Evolutionary conservation across 2,329 filamentous ascomycete genomes (phyloP), one percentile per base, ranked within the genome.

Genomic region (Verticillium longisporum): DNA sequence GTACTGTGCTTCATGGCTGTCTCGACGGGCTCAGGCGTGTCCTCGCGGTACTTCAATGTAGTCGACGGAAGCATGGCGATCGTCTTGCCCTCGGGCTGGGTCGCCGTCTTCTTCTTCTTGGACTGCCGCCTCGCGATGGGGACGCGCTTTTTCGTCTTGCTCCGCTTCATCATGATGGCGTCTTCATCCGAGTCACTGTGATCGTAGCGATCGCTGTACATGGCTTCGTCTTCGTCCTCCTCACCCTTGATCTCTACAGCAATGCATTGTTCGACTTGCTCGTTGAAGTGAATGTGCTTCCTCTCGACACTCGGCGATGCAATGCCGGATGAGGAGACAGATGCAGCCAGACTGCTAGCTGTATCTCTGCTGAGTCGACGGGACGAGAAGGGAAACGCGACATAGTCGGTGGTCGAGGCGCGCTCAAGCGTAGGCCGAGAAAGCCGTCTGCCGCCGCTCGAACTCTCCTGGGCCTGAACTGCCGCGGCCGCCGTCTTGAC

Each of bases 221-320:
- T 63, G 61, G 64, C 63, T 38, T 83, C 82, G 59, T 91, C 87
- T 14, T 88, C 83, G 33, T 90, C 86, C 56, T 93, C 89, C 31
- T 88, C 88, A 65, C 90, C 87, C 76, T 96, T 96, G 67, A 87
- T 83, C 37, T 98, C 93, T 36, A 99, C 86, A 7, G 95, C 95
- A 66, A 97, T 97, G 72, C 93, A 97, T 72, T 98, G 94, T 72
- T 93, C 88, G 2, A 99, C 95, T 75, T 94, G 90, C 71, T 97
- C 91, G 71, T 97, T 95, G 74, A 99, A 99, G 70, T 96, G 91
- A 66, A 99, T 98, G 72, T 97, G 94, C 63, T 88, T 92, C 69
- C 87, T 84, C 68, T 89, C 88, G 7, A 84, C 74, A 78, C 85
- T 76, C 62, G 92, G 75, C 71, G 88, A 80, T 74, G 80, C 68